These are phyloP conservation scores for Camelina sativa DNA, from an alignment of 345 rosid genomes.

Conservation along the genomic window DNA sequence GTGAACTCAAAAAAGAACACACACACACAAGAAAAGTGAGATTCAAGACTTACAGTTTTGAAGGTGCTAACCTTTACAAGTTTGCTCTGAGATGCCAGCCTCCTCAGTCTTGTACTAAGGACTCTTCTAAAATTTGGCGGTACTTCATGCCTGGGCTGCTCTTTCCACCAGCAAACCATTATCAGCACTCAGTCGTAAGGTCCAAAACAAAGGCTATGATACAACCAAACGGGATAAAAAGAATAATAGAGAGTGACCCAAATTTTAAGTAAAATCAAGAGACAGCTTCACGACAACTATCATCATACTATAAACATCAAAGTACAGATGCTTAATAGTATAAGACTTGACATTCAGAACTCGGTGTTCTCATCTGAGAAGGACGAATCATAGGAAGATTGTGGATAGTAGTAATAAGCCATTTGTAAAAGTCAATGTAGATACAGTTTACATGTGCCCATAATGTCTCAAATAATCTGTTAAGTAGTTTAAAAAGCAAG, in stretches of 20 bases:
- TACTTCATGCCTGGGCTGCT: constrained; percentile 76
- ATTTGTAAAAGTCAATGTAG: neutral
- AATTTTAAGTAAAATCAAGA: constrained; percentile 20
- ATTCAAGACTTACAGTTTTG: constrained; percentile 35
- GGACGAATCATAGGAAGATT: constrained; percentile 1
- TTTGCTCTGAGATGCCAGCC: constrained; percentile 77
- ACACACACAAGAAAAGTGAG: neutral
- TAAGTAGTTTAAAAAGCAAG: neutral
- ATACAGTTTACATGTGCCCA: constrained; percentile 20
- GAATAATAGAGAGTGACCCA: constrained; percentile 13
- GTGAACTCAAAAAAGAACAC: neutral
- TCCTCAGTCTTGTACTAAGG: constrained; percentile 75
- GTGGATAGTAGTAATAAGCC: neutral
- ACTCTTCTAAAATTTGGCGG: constrained; percentile 73
- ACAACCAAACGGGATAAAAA: constrained; percentile 6
- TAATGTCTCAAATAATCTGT: neutral
- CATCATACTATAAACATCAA: constrained; percentile 1
- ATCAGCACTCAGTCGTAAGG: constrained; percentile 13
- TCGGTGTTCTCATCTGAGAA: neutral
- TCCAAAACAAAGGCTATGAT: constrained; percentile 2
- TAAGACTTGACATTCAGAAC: neutral
- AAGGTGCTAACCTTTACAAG: constrained; percentile 69
- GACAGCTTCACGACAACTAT: constrained; percentile 21
- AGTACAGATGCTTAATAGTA: neutral
- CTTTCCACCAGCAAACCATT: constrained; percentile 36